Conservation (phyloP, 2,329 filamentous ascomycete genomes). For the Rhynchosporium secalis region DNA sequence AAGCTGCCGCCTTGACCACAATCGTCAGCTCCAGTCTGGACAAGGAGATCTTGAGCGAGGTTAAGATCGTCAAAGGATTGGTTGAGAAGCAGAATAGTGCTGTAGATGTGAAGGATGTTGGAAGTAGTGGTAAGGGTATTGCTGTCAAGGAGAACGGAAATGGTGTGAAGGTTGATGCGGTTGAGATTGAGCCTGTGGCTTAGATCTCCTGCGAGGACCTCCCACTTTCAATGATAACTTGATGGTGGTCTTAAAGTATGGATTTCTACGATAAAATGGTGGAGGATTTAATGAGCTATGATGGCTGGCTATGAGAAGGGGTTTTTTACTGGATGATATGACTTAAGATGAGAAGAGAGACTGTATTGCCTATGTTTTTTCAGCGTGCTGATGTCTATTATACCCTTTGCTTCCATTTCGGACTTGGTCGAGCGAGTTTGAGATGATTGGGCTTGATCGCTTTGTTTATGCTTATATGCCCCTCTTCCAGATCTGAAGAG, state of each 20-base stretch:
- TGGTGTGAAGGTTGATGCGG: constrained; percentile 25
- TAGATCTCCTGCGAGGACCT: not conserved
- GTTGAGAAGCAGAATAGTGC: constrained; percentile 15
- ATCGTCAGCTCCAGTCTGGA: constrained; percentile 8
- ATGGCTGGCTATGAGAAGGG: not conserved
- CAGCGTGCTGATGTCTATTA: constrained; percentile 18
- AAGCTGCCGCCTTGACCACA: constrained; percentile 18
- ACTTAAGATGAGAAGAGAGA: not conserved
- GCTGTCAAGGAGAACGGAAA: constrained; percentile 26
- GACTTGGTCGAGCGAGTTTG: not conserved
- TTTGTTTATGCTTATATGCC: not conserved
- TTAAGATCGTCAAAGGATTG: constrained; percentile 21
- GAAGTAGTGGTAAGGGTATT: constrained; percentile 27
- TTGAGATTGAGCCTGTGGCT: constrained; percentile 23
- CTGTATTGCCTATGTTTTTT: constrained; percentile 10
- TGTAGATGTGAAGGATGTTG: constrained; percentile 20
- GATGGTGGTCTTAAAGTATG: not conserved
- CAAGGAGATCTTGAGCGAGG: constrained; percentile 22
- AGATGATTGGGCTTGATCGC: not conserved
- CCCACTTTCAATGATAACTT: not conserved
- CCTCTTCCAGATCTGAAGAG: not conserved
- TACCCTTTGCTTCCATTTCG: constrained; percentile 23
- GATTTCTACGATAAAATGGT: constrained; percentile 14
- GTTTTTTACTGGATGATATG: not conserved
- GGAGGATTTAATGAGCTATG: constrained; percentile 4